Conservation (phyloP, 331 rosid species). For the Erythrophleum ivorense region DNA sequence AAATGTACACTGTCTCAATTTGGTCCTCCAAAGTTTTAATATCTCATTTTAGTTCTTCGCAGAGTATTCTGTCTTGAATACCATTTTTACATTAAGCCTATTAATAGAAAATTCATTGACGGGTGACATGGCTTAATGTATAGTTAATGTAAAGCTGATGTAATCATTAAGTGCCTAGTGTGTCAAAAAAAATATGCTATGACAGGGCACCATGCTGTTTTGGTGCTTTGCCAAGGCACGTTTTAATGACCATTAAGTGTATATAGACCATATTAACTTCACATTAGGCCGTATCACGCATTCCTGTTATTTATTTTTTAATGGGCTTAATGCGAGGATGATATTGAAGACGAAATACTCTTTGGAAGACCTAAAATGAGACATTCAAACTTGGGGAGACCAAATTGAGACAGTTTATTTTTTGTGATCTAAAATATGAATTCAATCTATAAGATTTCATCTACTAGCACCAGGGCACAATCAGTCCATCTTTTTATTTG, state of each 20-base stretch:
- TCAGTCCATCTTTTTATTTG: not conserved
- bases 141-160: not conserved
- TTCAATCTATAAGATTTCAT: conserved; percentile 1
- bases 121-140: not conserved
- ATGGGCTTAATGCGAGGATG: not conserved
- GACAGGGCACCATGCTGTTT: no score
- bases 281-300: not conserved
- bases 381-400: no score
- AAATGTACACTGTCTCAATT: not conserved
- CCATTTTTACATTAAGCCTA: not conserved
- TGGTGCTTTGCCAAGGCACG: not conserved
- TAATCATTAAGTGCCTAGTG: not conserved
- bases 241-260: not conserved
- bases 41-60: not conserved
- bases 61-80: not conserved
- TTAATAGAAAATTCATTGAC: not conserved
- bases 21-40: not conserved
- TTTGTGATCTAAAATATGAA: no score
- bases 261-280: not conserved
- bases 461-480: not conserved
- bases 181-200: no score
- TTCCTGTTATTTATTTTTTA: not conserved
- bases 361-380: no score
- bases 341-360: not conserved
- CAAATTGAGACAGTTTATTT: no score